Evolutionary conservation across 176 grass and related monocot species (phyloP).

Genomic region (Melocanna baccifera): DNA sequence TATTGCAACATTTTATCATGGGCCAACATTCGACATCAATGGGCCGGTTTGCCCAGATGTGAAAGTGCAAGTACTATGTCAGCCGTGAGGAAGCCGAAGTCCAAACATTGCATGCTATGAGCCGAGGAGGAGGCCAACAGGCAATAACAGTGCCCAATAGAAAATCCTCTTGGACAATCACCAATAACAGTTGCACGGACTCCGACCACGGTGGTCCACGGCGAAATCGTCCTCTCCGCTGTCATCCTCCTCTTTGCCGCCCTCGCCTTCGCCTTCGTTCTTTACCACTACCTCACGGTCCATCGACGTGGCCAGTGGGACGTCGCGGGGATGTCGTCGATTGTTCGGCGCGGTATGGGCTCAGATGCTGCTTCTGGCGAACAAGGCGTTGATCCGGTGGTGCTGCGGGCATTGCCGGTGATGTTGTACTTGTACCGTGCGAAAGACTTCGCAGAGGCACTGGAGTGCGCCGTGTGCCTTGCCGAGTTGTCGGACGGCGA

Average conservation of each 20-base stretch:
- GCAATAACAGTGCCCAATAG: too few species aligned
- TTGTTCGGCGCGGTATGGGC: background rate
- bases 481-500: conserved; percentile 65
- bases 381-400: conserved; percentile 6
- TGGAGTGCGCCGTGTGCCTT: conserved; percentile 67
- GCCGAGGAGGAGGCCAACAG: too few species aligned
- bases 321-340: background rate
- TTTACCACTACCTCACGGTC: conserved; percentile 27
- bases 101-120: too few species aligned
- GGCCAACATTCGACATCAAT: too few species aligned
- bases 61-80: too few species aligned
- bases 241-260: conserved; percentile 32
- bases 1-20: too few species aligned
- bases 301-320: background rate
- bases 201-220: conserved; percentile 20
- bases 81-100: too few species aligned
- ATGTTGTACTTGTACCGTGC: conserved; percentile 34
- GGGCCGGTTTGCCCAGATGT: too few species aligned
- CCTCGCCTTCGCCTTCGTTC: conserved; percentile 29
- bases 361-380: background rate
- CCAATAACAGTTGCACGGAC: background rate
- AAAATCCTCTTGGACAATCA: too few species aligned
- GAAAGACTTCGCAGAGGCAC: conserved; percentile 40
- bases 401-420: conserved; percentile 33
- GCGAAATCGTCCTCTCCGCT: conserved; percentile 31